Conservation (phyloP, 2,329 filamentous ascomycete genomes). For the Xylariaceae sp. region DNA sequence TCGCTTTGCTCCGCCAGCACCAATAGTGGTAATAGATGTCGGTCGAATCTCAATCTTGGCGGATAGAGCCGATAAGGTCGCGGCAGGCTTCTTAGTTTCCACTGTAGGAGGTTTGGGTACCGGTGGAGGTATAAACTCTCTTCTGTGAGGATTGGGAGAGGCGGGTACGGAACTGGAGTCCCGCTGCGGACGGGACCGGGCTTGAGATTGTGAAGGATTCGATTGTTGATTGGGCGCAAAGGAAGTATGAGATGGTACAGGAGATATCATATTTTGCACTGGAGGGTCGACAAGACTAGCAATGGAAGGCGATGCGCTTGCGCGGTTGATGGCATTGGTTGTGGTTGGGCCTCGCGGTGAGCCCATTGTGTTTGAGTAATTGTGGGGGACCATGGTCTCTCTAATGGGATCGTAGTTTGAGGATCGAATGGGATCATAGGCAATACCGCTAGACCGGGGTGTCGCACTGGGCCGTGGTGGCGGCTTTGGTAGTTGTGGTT, state of each 20-base stretch:
- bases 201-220: constrained; percentile 25
- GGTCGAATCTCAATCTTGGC: constrained; percentile 35
- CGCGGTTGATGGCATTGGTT: constrained; percentile 52
- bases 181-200: constrained; percentile 31
- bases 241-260: constrained; percentile 36
- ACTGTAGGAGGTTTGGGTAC: constrained; percentile 29
- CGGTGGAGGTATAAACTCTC: constrained; percentile 36
- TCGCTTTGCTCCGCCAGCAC: constrained; percentile 29
- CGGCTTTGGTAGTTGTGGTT: constrained; percentile 38
- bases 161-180: constrained; percentile 40
- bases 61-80: constrained; percentile 28
- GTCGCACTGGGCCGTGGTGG: constrained; percentile 39
- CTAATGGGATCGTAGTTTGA: constrained; percentile 64
- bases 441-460: constrained; percentile 67
- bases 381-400: constrained; percentile 55
- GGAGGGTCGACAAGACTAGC: constrained; percentile 81
- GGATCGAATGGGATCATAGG: constrained; percentile 83
- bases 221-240: constrained; percentile 33
- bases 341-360: constrained; percentile 46
- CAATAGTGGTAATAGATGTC: constrained; percentile 34
- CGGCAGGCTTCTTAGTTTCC: constrained; percentile 40
- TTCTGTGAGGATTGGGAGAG: constrained; percentile 41
- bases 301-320: constrained; percentile 88
- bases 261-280: constrained; percentile 40
- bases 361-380: constrained; percentile 45